Evolutionary conservation across 2,329 filamentous ascomycete genomes (phyloP).

Genomic region (Acrocalymma vagum): DNA sequence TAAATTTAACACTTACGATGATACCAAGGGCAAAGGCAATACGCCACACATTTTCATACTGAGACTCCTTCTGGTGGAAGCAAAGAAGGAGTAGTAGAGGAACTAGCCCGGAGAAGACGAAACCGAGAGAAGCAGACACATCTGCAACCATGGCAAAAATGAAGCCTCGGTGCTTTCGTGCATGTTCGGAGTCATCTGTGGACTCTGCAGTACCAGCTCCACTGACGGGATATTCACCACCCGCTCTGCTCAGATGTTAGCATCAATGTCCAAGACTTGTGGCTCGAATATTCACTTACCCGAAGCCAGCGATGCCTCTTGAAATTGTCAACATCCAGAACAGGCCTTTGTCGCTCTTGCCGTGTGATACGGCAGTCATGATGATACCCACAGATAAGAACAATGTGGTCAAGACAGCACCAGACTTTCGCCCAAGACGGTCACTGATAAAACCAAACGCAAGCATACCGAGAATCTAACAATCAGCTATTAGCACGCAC

Average conservation of each 20-base stretch:
- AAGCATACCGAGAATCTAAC: conserved; percentile 38
- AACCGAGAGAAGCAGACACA: conserved; percentile 60
- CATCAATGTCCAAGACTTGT: conserved; percentile 24
- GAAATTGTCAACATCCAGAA: conserved; percentile 56
- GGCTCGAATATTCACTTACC: conserved; percentile 49
- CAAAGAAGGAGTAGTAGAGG: conserved; percentile 62
- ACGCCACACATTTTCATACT: conserved; percentile 58
- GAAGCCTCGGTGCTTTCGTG: conserved; percentile 61
- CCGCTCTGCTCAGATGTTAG: conserved; percentile 8
- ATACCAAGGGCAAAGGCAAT: conserved; percentile 60
- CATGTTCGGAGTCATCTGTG: conserved; percentile 57
- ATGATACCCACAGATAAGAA: conserved; percentile 43
- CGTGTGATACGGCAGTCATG: conserved; percentile 36
- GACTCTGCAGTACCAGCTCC: conserved; percentile 61
- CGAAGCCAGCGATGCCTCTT: conserved; percentile 55
- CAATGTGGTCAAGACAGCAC: conserved; percentile 42
- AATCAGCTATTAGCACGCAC: too few relatives aligned
- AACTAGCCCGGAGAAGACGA: conserved; percentile 59
- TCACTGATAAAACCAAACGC: conserved; percentile 43
- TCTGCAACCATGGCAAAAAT: conserved; percentile 66
- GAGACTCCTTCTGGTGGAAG: conserved; percentile 53
- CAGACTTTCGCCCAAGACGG: conserved; percentile 42
- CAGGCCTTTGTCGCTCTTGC: conserved; percentile 37
- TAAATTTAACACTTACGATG: too few relatives aligned
- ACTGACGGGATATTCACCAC: conserved; percentile 63